phyloP scores from a whole-genome alignment of 2,329 filamentous ascomycete species.

The Ophiostoma ulmi region DNA sequence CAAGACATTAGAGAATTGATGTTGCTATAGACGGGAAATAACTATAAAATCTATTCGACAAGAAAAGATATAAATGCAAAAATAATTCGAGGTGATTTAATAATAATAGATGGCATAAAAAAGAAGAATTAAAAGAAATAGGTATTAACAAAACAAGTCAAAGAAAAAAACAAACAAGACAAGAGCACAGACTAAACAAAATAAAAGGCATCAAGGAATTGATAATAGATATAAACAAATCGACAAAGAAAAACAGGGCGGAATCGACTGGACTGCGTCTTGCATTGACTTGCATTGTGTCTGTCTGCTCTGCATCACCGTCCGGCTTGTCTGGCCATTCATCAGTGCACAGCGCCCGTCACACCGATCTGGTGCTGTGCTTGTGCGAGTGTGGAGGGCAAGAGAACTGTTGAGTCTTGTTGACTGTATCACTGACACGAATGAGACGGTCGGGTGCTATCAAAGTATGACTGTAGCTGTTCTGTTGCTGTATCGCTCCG shows the following conservation, averaged over 20 bases:
- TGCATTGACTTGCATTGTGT: conserved; percentile 13
- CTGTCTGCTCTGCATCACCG: background rate
- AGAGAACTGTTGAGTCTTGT: background rate
- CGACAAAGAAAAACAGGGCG: background rate
- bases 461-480: no score
- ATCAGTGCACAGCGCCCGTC: background rate
- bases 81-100: background rate
- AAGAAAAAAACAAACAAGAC: background rate
- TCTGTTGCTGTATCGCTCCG: no score
- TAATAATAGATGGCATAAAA: background rate
- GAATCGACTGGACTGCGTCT: conserved; percentile 10
- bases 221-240: background rate
- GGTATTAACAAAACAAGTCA: no score
- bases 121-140: background rate
- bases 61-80: background rate
- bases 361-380: conserved; percentile 13
- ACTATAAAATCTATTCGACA: background rate
- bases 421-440: no score
- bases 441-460: no score
- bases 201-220: background rate
- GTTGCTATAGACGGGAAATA: background rate
- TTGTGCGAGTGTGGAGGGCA: background rate
- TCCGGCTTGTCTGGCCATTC: background rate
- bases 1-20: background rate
- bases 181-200: background rate